These are phyloP conservation scores for Coniophora puteana DNA, from an alignment of 1,284 basidiomycete species.

Conservation along the genomic window DNA sequence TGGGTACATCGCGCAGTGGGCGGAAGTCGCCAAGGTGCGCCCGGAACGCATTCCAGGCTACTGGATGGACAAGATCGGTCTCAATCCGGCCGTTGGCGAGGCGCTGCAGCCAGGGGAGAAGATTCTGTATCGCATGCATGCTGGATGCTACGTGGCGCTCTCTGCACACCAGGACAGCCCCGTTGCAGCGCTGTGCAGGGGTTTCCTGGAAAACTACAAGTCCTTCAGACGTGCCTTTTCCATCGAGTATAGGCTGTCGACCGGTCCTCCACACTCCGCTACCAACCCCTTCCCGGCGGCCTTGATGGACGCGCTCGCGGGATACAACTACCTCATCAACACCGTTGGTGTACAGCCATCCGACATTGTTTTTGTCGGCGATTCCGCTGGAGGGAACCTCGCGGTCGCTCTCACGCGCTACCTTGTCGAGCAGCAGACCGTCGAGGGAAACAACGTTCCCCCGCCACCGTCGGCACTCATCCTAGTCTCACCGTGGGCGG, in stretches of 20 bases:
- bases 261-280: slow-evolving; percentile 18
- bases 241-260: slow-evolving; percentile 19
- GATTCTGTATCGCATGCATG: slow-evolving; percentile 1
- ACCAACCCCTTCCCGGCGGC: slow-evolving; percentile 39
- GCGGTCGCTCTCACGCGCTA: slow-evolving; percentile 27
- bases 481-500: slow-evolving; percentile 31
- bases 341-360: slow-evolving; percentile 30
- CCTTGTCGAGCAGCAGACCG: slow-evolving; percentile 16
- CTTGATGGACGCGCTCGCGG: slow-evolving; percentile 37
- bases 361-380: slow-evolving; percentile 41
- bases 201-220: neutral
- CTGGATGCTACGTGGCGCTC: neutral
- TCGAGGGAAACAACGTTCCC: slow-evolving; percentile 9
- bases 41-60: neutral
- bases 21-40: neutral
- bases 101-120: neutral
- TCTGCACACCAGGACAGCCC: slow-evolving; percentile 1
- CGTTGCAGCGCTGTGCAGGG: neutral
- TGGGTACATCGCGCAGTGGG: neutral
- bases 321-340: slow-evolving; percentile 37
- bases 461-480: slow-evolving; percentile 29
- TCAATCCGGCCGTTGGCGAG: neutral
- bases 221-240: slow-evolving; percentile 10
- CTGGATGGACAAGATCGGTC: neutral
- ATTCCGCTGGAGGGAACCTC: slow-evolving; percentile 23